Evolutionary conservation across 2,329 filamentous ascomycete genomes (phyloP).

Genomic region (Fusarium pininemorale): DNA sequence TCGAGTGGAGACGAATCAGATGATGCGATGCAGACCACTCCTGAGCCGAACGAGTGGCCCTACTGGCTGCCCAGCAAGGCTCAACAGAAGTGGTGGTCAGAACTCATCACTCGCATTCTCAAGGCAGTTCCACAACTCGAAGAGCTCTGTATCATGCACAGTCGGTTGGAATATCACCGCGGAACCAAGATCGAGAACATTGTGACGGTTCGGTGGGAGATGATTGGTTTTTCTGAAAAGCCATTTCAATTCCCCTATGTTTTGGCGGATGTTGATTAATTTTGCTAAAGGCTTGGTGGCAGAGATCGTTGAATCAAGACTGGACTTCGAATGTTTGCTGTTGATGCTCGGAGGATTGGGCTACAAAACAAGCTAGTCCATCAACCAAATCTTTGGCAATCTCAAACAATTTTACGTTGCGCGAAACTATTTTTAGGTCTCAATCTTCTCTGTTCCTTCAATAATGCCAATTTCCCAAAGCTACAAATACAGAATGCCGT

Average conservation of each 20-base stretch:
- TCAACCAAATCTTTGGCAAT: too few relatives aligned
- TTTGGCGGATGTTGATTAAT: not conserved
- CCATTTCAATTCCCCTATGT: not conserved
- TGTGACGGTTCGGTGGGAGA: not conserved
- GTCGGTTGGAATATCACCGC: accelerated
- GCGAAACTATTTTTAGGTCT: too few relatives aligned
- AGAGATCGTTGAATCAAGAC: not conserved
- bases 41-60: not conserved
- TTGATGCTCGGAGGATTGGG: not conserved
- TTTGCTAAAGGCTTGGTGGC: accelerated
- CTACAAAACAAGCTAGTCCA: too few relatives aligned
- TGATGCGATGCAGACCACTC: too few relatives aligned
- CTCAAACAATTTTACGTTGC: too few relatives aligned
- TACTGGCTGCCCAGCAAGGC: not conserved
- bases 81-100: not conserved
- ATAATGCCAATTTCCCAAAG: not conserved
- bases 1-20: too few relatives aligned
- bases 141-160: not conserved
- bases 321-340: accelerated
- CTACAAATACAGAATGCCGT: not conserved
- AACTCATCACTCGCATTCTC: not conserved
- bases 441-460: not conserved
- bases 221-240: too few relatives aligned
- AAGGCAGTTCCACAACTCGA: not conserved
- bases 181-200: not conserved